Base-by-base conservation (phyloP, 306 rosid species). In the Pyrus pyrifolia region DNA sequence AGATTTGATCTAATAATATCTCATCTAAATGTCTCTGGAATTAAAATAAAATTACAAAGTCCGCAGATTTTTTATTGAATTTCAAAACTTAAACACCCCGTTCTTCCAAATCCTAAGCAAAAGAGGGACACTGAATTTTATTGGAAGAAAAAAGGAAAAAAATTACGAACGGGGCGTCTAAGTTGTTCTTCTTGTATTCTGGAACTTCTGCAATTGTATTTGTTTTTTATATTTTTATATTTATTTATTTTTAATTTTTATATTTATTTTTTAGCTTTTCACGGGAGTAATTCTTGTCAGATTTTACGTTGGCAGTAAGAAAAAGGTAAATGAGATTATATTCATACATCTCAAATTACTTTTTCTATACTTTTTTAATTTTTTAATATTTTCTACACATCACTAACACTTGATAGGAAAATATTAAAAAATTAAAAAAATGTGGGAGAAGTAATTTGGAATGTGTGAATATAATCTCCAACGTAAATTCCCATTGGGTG, bases 61-160 rank as follows among this genome's bases (percentile, higher is more conserved):
- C 27, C 5, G 64, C 23, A 53, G 60, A 59, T 59, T 59, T 22
- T 59, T 22, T 62, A 3, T 6, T 13, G 17, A 22, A 38, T 35
- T 66, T 66, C 27, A 35, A 38, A 66, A 49, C 15, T 17, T 8
- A 66, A 66, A 66, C 70, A 66, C 70, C 70, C 70, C 70, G 70
- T 66, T n/a, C 27, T 40, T 51, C 55, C 55, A 5, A 18, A 29
- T 66, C 49, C 18, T 8, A 66, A 38, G 8, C 49, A 2, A 66
- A 66, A 38, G 2, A n/a, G 51, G n/a, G 19, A 21, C 51, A 21
- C 9, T 21, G 29, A 31, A 6, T 15, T 64, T 64, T 64, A 31
- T 31, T 35, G 70, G 49, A 35, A 63, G 68, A 30, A 30, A 17
- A 33, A 6, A 22, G 27, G 38, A 4, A 3, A 8, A 17, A 31